Evolutionary conservation across 495 filamentous ascomycete species (phyloP).

Genomic region (Penicillium mononematosum): DNA sequence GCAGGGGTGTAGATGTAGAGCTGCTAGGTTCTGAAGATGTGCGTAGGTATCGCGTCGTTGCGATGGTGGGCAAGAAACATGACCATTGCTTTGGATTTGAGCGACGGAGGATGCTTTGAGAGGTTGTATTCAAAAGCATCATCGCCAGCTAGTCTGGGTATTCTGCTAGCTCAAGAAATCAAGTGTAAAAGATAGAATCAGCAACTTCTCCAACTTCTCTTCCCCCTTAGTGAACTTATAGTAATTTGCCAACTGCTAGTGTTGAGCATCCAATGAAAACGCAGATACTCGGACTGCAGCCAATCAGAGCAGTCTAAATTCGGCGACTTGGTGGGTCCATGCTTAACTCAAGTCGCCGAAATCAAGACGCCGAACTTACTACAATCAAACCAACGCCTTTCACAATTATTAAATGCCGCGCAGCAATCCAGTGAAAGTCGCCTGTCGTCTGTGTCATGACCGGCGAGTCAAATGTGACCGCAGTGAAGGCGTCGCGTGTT

Average conservation of each 20-base stretch:
- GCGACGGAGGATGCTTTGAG: not conserved
- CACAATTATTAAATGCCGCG: conserved; percentile 9
- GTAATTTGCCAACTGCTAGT: not conserved
- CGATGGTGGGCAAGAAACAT: conserved; percentile 1
- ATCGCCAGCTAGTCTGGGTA: not conserved
- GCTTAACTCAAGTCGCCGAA: conserved; percentile 10
- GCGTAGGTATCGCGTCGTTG: conserved; percentile 3
- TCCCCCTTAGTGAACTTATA: not conserved
- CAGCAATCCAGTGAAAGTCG: conserved; percentile 10
- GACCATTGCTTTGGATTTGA: conserved; percentile 2
- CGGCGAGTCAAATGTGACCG: conserved; percentile 22
- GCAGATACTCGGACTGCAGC: not conserved
- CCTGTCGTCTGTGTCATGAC: conserved; percentile 15
- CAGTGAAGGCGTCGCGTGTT: conserved; percentile 15
- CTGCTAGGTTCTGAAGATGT: conserved; percentile 2
- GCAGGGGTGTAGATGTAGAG: not conserved
- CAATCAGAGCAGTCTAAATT: conserved; percentile 15
- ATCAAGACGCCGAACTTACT: conserved; percentile 8
- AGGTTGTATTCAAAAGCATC: not conserved
- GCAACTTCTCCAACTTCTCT: not conserved
- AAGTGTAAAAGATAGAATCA: not conserved
- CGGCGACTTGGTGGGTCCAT: conserved; percentile 21
- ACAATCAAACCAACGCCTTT: not conserved
- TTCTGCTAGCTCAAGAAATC: not conserved
- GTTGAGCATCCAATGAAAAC: not conserved